Evolutionary conservation across 2,329 filamentous ascomycete species (phyloP), one percentile per base, ranked within the genome.

Genomic region (Colletotrichum spinosum): DNA sequence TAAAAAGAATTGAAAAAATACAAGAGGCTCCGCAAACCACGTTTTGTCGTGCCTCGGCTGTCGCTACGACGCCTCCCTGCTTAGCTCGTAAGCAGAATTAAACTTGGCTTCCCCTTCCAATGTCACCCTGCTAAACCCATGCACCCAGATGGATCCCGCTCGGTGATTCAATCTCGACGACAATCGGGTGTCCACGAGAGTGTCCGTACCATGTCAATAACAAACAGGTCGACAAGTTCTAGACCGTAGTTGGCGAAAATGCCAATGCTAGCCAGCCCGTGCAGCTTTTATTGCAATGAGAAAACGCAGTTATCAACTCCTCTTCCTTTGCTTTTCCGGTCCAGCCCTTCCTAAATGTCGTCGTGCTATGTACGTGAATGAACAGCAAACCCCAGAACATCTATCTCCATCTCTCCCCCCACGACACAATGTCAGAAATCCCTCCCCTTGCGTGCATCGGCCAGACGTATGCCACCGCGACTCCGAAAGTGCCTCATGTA

Each of bases 401-500:
- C 44, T 10, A 17, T 46, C 12, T 58, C 37, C 55, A 17, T 41
- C 45, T n/a, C 13, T 9, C 25, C 33, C 33, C 10, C 34, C 34
- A 8, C 4, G 46, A 42, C 11, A 35, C 33, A 38, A 25, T 6
- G 8, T 48, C 42, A 25, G 55, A 51, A 65, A 33, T 52, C 57
- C 33, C 62, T 57, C 35, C 62, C 57, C 44, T 54, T 62, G 33
- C 63, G 46, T 17, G 49, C 63, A 11, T 66, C 63, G 12, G 52
- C 42, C 13, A 66, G 58, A 38, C 46, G 63, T 57, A 66, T 63
- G n/a, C 63, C 63, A 2, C 63, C 63, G n/a, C 63, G 58, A 37
- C 51, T 50, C 48, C 34, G 52, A 37, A 66, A 66, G 59, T 66
- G 63, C 37, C 59, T 56, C 63, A 66, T 66, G 38, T 52, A 66